Evolutionary conservation across 768 basidiomycete genomes (phyloP), one percentile per base, ranked within the genome.

Genomic region (Podaxis sp.): DNA sequence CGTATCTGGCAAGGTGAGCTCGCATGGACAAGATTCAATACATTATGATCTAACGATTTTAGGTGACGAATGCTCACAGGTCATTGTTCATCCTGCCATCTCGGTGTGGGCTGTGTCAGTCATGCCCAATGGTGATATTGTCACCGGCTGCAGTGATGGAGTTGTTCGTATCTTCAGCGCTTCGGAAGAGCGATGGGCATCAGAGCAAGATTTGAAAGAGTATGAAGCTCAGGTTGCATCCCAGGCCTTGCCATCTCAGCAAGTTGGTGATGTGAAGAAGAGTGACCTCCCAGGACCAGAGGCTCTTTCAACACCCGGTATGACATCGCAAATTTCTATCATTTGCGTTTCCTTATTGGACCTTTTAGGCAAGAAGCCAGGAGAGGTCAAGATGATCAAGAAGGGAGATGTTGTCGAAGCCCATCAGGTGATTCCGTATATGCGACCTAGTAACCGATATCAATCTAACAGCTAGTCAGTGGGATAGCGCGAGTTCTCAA

Each of bases 91-190:
- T 70, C 95, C 97, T 6, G 94, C 94, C 7, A 93, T 96, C 61
- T 98, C 96, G n/a, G 93, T 99, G 2, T 99, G 97, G 97, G 79
- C 92, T 2, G 93, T 96, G 15, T 88, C 92, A 0, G 82, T 87
- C 5, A 87, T 95, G 82, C 88, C 93, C 0, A 94, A 95, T 65
- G 88, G 92, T 38, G 96, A 99, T 73, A 92, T 99, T 67, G 90
- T 93, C 52, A 95, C 90, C 56, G 96, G 96, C 4, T 84, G 88
- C 57, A 96, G 96, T 65, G 97, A 99, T 72, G 88, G 90, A 39
- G 75, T 88, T 30, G 86, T 99, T 22, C 86, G 97, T 55, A 82
- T 99, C 15, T 99, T 96, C 76, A 95, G 89, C 69, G 79, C 81
- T 22, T 80, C 81, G 0, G 82, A 87, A 71, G 87, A 87, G 49